A percentile compares a stretch with the other conserved stretches of the same genome.
These are phyloP conservation scores for Ogataea neopini DNA, from an alignment of 805 yeast species.

Conservation along the genomic window DNA sequence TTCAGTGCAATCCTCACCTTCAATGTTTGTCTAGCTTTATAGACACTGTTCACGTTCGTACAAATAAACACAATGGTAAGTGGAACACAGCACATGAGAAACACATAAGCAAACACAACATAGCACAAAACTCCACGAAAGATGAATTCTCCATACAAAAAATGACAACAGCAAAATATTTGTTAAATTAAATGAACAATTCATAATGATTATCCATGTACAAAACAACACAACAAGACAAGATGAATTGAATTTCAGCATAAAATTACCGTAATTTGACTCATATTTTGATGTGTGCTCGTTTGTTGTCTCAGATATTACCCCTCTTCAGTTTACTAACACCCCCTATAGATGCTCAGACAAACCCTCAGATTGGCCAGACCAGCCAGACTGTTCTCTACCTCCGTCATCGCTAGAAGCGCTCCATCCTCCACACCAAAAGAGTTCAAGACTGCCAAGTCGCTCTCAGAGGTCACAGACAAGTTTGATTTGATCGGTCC, in stretches of 20 bases:
- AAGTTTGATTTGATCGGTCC: conserved; percentile 80
- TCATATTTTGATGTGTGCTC: no score
- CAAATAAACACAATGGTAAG: conserved; percentile 8
- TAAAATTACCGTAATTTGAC: no score
- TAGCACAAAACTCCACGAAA: background rate
- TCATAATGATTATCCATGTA: no score
- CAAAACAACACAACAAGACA: background rate
- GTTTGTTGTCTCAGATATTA: no score
- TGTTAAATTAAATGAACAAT: no score
- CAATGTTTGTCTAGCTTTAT: background rate
- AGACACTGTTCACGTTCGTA: conserved; percentile 1
- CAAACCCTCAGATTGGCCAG: conserved; percentile 38
- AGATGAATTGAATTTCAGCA: no score
- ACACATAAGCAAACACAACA: background rate
- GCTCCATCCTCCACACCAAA: conserved; percentile 32
- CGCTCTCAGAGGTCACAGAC: conserved; percentile 76
- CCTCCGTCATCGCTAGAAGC: conserved; percentile 30
- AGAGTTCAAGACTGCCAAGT: conserved; percentile 61
- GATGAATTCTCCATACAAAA: no score
- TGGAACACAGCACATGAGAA: background rate
- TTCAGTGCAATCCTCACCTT: background rate
- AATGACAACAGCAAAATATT: background rate
- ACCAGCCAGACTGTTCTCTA: conserved; percentile 38
- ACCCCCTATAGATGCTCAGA: conserved; percentile 32
- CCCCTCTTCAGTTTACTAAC: conserved; percentile 8